Evolutionary conservation across 202 grass and related monocot genomes (phyloP), one percentile per base, ranked within the genome.

Genomic region (Eragrostis tef): DNA sequence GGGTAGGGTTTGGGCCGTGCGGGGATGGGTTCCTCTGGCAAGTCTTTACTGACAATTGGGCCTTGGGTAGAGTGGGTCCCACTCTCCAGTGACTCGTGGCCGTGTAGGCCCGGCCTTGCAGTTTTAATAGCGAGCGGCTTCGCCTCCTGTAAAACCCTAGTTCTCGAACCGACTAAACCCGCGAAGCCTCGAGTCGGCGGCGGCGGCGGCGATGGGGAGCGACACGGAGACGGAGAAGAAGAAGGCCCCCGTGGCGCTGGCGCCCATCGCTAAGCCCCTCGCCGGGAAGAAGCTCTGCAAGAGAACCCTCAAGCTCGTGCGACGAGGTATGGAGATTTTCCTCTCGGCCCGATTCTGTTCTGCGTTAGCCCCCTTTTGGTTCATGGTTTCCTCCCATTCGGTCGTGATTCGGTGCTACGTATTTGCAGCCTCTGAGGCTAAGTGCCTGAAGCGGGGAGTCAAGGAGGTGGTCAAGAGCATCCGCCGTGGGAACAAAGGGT

Each of bases 401-500:
- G 34, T 71, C 51, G 13, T 82, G 39, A 21, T 34, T 60, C 21
- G 19, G 1, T 70, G 64, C 67, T 3, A 16, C 39, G 69, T 29
- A 66, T 59, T 52, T 42, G 26, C 86, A 95, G 92, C 92, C 29
- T 86, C 95, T 24, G 95, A 95, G 47, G 79, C 92, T 25, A 98
- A 95, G 77, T 98, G 90, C 83, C 83, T 95, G 80, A 91, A 94
- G 81, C 86, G 95, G 70, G 95, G 95, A 56, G 95, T 98, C 67
- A 95, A 98, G 75, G 95, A 98, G 88, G 92, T 98, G 6, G 95
- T 93, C 47, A 98, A 95, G 90, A 98, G 92, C 74, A 94, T 98
- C 67, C 90, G 95, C 46, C 84, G 92, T 42, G 88, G 88, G 63
- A 90, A 88, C 58, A 98, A 93, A 84, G 92, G 92, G 92, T 93